Evolutionary conservation across 371 early-diverging fungal genomes (phyloP).

Genomic region (Rhizopus arrhizus): DNA sequence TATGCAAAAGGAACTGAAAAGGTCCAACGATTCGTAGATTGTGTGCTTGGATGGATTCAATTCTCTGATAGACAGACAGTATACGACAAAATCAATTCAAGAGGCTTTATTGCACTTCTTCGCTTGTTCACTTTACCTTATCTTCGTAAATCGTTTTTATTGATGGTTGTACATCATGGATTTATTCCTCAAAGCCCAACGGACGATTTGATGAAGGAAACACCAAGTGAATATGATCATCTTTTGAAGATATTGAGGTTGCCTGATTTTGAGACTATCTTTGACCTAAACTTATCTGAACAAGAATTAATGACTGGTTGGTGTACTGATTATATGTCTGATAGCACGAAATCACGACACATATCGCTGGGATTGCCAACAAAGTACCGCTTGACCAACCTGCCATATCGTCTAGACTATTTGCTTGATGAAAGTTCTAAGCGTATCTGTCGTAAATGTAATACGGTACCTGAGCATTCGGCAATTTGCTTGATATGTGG

Average conservation of each 20-base stretch:
- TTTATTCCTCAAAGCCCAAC: conserved; percentile 37
- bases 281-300: conserved; percentile 30
- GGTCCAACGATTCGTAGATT: conserved; percentile 12
- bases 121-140: conserved; percentile 45
- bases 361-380: conserved; percentile 59
- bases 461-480: conserved; percentile 81
- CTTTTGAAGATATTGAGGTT: conserved; percentile 36
- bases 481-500: conserved; percentile 95
- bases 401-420: conserved; percentile 83
- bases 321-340: conserved; percentile 35
- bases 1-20: neutral
- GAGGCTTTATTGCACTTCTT: conserved; percentile 28
- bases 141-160: conserved; percentile 43
- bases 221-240: conserved; percentile 37
- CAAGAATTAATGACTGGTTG: conserved; percentile 31
- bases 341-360: neutral
- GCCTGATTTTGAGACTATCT: conserved; percentile 31
- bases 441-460: conserved; percentile 81
- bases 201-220: conserved; percentile 18
- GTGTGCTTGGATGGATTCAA: conserved; percentile 10
- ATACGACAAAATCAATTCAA: conserved; percentile 21
- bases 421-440: conserved; percentile 81
- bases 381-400: conserved; percentile 64
- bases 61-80: conserved; percentile 11
- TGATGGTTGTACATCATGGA: conserved; percentile 47